Conservation (phyloP, 2,329 filamentous ascomycete species). For the Byssothecium circinans region DNA sequence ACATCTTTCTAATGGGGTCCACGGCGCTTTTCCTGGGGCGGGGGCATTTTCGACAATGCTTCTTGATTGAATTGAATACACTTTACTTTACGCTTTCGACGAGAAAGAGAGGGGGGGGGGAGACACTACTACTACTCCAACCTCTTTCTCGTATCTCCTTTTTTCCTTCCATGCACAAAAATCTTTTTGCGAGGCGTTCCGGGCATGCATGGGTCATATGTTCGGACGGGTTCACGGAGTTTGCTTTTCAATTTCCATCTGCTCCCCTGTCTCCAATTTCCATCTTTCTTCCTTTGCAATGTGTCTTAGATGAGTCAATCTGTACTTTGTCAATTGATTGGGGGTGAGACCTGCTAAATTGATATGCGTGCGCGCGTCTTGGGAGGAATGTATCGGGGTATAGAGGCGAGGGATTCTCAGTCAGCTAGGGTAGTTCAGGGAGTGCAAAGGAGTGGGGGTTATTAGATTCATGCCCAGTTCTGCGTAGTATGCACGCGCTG, state of each 20-base stretch:
- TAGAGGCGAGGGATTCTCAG: neutral
- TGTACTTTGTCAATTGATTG: neutral
- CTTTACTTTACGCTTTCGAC: too few relatives aligned
- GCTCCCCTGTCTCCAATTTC: too few relatives aligned
- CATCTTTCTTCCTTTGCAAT: too few relatives aligned
- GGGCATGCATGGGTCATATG: too few relatives aligned
- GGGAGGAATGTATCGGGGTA: neutral
- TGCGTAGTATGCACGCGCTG: neutral
- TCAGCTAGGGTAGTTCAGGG: neutral
- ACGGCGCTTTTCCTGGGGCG: neutral
- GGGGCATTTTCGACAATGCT: too few relatives aligned
- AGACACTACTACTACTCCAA: too few relatives aligned
- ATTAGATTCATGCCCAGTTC: too few relatives aligned
- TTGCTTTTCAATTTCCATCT: neutral
- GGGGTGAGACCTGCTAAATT: conserved; percentile 9
- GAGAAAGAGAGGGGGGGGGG: too few relatives aligned
- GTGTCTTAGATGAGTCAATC: neutral
- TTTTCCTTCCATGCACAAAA: too few relatives aligned
- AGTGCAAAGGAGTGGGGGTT: neutral
- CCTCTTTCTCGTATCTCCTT: too few relatives aligned
- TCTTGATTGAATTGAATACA: too few relatives aligned
- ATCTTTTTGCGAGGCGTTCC: too few relatives aligned
- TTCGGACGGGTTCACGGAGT: neutral
- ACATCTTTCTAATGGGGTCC: neutral
- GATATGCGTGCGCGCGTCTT: neutral